Base-by-base conservation (phyloP, 768 basidiomycete species). In the Xerocomellus intermedius region DNA sequence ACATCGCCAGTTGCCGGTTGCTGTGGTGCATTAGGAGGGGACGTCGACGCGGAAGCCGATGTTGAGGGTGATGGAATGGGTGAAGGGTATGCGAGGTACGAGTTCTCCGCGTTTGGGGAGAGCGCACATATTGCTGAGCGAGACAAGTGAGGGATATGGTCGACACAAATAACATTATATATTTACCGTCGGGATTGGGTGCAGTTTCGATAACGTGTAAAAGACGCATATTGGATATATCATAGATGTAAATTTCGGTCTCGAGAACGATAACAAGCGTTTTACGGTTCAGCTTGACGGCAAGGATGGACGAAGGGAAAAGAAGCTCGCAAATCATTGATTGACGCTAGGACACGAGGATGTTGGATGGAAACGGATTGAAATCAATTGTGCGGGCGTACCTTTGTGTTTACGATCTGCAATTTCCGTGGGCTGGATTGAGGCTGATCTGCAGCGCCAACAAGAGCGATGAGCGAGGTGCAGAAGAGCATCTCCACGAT, bases 401-500 rank as follows among this genome's bases (percentile, higher is more conserved):
- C 95, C 82, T 99, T 99, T 14, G 97, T 99, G 69, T 99, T 99
- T 46, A 98, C 94, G 45, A 99, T 99, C 75, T 97, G 95, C 48
- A 99, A 75, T 66, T 96, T 92, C 21, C 97, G 80, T 9, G 95
- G 95, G 72, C 90, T 93, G 35, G 90, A 89, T 50, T 86, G 82
- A 1, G 94, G 91, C 44, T 93, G 89, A 74, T 97, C 94, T 14
- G 94, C 94, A 3, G 94, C 93, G 8, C 97, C 97, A 21, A 98
- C 97, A 32, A 99, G 81, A 1, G 97, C 97, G 44, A 99, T 93
- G 58, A 99, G 83, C 21, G 94, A 97, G 6, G 97, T 99, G 75
- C 95, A 98, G 77, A 99, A 99, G 55, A 99, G 79, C 97, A 99
- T 99, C 74, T 99, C 97, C 16, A 98, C 96, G 58, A 97, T 97